Percentiles rank a stretch among this genome's conserved stretches.
phyloP scores from a whole-genome alignment of 2,329 filamentous ascomycete species.

The Trichophyton schoenleinii region DNA sequence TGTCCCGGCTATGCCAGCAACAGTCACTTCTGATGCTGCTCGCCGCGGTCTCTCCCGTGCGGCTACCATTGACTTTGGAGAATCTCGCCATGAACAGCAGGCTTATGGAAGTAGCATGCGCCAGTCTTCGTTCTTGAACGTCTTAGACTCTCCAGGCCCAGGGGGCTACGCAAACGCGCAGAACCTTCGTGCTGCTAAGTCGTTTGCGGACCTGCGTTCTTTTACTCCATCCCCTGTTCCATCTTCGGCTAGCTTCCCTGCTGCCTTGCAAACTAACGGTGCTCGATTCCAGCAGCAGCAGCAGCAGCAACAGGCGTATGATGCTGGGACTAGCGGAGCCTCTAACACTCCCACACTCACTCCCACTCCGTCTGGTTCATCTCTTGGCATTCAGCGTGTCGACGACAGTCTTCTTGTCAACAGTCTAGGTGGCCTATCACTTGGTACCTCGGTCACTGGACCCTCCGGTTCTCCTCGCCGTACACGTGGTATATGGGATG shows the following conservation, averaged over 20 bases:
- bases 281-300: conserved; percentile 40
- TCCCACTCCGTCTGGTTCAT: conserved; percentile 42
- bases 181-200: conserved; percentile 86
- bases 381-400: conserved; percentile 35
- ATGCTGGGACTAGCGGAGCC: conserved; percentile 43
- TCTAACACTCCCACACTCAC: conserved; percentile 57
- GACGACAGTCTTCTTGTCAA: conserved; percentile 51
- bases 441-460: conserved; percentile 39
- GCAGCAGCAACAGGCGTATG: conserved; percentile 28
- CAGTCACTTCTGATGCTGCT: conserved; percentile 59
- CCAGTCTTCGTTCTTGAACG: conserved; percentile 72
- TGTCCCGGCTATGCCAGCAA: conserved; percentile 47
- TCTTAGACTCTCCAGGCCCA: conserved; percentile 57
- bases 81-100: conserved; percentile 51
- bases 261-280: conserved; percentile 51
- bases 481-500: conserved; percentile 49
- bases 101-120: conserved; percentile 59
- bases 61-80: conserved; percentile 93
- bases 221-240: conserved; percentile 89
- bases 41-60: conserved; percentile 80
- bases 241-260: conserved; percentile 77
- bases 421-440: conserved; percentile 48
- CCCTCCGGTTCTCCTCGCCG: conserved; percentile 45
- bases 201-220: conserved; percentile 86
- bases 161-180: conserved; percentile 53